Percentiles rank a stretch among this genome's conserved stretches.
phyloP scores from a whole-genome alignment of 2,329 filamentous ascomycete genomes.

The Podosphaera fusca region DNA sequence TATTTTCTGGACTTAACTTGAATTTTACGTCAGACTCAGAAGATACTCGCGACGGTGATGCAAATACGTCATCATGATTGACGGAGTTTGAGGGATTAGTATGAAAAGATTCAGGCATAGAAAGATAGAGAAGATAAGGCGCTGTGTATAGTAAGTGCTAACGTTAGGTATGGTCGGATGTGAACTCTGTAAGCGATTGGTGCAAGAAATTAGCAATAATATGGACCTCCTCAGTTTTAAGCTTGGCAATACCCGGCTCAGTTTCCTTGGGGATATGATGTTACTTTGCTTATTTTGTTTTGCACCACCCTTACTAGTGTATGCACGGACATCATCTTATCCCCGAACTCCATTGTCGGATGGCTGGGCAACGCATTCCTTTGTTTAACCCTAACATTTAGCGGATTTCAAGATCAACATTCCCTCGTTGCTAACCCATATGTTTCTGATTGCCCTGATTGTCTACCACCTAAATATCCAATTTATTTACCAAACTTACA shows the following conservation, averaged over 20 bases:
- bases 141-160: too few species aligned
- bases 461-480: neutral
- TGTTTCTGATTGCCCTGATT: neutral
- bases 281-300: neutral
- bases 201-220: too few species aligned
- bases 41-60: slow-evolving; percentile 23
- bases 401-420: neutral
- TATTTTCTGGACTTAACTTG: slow-evolving; percentile 9
- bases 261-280: neutral
- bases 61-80: slow-evolving; percentile 32
- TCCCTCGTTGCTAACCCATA: neutral
- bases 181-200: too few species aligned
- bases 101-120: too few species aligned
- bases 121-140: too few species aligned
- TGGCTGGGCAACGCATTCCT: neutral
- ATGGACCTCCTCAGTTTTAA: too few species aligned
- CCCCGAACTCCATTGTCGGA: neutral
- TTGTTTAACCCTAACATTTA: neutral
- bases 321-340: neutral
- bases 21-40: slow-evolving; percentile 11
- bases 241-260: neutral
- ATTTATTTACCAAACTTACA: neutral
- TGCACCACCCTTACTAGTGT: neutral
- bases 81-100: neutral
- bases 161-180: too few species aligned